Percentiles rank a stretch among this genome's conserved stretches.
Conservation (phyloP, 257 asterid genomes). For the Solanum verrucosum region DNA sequence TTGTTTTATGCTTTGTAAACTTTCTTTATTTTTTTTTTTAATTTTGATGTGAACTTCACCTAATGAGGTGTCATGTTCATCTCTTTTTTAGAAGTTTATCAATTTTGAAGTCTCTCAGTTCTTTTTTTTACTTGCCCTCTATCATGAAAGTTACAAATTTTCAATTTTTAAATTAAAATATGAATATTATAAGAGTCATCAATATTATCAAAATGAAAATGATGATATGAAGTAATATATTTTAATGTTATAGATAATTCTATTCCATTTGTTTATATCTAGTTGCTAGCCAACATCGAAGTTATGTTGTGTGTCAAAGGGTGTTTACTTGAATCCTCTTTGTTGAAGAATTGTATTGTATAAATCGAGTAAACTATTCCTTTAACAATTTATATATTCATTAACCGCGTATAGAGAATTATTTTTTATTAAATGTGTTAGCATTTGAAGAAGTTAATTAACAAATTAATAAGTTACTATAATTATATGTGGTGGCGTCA, state of each 20-base stretch:
- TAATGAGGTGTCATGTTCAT: neutral
- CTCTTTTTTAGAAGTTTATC: neutral
- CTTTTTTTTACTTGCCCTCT: neutral
- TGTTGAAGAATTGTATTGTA: neutral
- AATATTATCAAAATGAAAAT: neutral
- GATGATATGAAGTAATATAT: neutral
- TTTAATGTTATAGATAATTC: neutral
- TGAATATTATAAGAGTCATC: neutral
- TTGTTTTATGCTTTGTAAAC: neutral
- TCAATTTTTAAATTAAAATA: neutral
- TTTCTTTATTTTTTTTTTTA: neutral
- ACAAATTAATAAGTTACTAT: no score
- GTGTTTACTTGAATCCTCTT: neutral
- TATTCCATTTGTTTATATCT: neutral
- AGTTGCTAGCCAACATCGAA: neutral
- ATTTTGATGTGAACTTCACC: neutral
- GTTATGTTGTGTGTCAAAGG: neutral
- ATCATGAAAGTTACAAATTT: neutral
- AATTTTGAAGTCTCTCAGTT: fast-evolving
- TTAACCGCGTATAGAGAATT: no score
- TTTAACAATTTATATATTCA: no score
- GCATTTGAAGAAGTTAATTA: neutral
- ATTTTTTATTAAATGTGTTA: no score
- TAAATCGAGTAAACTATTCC: no score
- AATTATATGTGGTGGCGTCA: no score